These are phyloP conservation scores for Tagetes erecta DNA, from an alignment of 129 eudicot genomes.

Conservation along the genomic window DNA sequence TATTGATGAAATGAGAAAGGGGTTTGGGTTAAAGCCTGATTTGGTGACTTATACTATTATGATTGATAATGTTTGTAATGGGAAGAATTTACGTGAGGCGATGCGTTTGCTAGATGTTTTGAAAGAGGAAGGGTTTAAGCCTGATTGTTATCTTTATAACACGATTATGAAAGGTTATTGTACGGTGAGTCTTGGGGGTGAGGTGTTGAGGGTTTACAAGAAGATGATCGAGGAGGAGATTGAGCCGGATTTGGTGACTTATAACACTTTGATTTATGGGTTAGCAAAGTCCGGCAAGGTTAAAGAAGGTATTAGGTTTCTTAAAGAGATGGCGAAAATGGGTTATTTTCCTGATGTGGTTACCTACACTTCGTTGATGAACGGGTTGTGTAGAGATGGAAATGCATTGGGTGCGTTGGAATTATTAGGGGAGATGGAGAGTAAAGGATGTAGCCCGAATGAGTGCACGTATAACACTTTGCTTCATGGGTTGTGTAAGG, in stretches of 20 bases:
- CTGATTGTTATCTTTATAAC: conserved; percentile 81
- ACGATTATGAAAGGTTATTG: conserved; percentile 96
- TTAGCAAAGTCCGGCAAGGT: conserved; percentile 83
- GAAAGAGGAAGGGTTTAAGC: conserved; percentile 72
- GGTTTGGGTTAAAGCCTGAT: conserved; percentile 63
- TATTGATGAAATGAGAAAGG: conserved; percentile 58
- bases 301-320: conserved; percentile 69
- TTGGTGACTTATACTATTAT: conserved; percentile 84
- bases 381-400: conserved; percentile 89
- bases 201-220: conserved; percentile 67
- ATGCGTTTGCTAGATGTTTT: conserved; percentile 61
- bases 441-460: conserved; percentile 72
- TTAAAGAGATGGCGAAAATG: conserved; percentile 60
- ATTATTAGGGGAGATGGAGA: conserved; percentile 75
- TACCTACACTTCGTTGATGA: conserved; percentile 94
- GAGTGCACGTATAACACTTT: conserved; percentile 85
- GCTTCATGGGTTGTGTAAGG: conserved; percentile 90
- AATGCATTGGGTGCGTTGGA: conserved; percentile 68
- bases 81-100: conserved; percentile 83
- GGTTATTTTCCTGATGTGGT: conserved; percentile 85
- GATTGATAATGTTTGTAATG: conserved; percentile 91
- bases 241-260: conserved; percentile 70
- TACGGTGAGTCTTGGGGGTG: conserved; percentile 67
- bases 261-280: conserved; percentile 82
- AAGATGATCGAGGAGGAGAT: conserved; percentile 79